Evolutionary conservation across 805 yeast species (phyloP).

Genomic region (Saturnispora ahearnii): DNA sequence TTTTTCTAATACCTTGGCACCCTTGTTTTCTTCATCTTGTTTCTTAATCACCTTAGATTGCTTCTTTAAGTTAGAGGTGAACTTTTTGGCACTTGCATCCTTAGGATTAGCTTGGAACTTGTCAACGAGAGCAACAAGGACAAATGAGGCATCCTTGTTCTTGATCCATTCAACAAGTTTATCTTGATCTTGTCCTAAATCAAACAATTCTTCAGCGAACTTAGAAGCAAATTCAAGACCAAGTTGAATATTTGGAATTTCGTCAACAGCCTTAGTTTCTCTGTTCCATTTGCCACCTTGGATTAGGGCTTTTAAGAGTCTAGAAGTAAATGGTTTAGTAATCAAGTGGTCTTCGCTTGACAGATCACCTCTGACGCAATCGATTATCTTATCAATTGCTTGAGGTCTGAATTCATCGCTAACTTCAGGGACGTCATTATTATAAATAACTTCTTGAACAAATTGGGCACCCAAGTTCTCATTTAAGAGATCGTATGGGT

Average conservation of each 20-base stretch:
- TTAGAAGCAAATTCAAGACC: conserved; percentile 55
- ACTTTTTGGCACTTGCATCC: conserved; percentile 34
- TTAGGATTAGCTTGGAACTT: conserved; percentile 37
- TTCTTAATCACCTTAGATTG: conserved; percentile 36
- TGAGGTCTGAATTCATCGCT: conserved; percentile 26
- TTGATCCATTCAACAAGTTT: conserved; percentile 54
- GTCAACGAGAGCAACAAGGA: conserved; percentile 73
- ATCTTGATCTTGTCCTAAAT: conserved; percentile 44
- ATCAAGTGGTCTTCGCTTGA: conserved; percentile 58
- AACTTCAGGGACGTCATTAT: conserved; percentile 30
- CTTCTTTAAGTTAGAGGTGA: conserved; percentile 46
- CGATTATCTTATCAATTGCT: conserved; percentile 49
- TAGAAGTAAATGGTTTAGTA: conserved; percentile 61
- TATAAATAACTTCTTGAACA: conserved; percentile 62
- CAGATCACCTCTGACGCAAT: conserved; percentile 58
- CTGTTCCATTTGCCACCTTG: conserved; percentile 81
- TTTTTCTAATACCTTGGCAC: conserved; percentile 45
- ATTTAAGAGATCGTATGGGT: conserved; percentile 44
- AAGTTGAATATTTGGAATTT: conserved; percentile 34
- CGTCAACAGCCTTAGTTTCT: conserved; percentile 44
- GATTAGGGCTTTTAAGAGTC: conserved; percentile 66
- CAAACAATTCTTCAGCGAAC: conserved; percentile 35
- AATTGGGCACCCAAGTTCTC: conserved; percentile 80
- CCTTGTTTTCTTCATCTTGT: conserved; percentile 45
- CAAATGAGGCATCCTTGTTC: conserved; percentile 64